A percentile compares a stretch with the other conserved stretches of the same genome.
These are phyloP conservation scores for Endogone sp. DNA, from an alignment of 192 early-diverging fungal genomes.

Conservation along the genomic window DNA sequence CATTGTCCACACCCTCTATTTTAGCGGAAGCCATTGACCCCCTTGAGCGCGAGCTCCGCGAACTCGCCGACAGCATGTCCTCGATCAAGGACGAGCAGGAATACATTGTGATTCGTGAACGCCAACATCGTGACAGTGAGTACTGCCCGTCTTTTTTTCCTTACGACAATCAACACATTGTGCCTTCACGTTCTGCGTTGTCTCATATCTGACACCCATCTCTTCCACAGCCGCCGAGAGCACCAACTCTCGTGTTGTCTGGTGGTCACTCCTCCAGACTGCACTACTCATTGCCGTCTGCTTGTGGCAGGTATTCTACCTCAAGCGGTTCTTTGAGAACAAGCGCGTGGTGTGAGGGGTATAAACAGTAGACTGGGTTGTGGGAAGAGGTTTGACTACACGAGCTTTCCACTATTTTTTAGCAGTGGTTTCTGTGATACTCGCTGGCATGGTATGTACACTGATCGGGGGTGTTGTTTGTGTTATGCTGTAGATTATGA, in stretches of 20 bases:
- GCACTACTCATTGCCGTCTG: slow-evolving; percentile 59
- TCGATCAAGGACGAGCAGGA: slow-evolving; percentile 69
- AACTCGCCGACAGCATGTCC: slow-evolving; percentile 56
- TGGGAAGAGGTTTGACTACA: too few relatives aligned
- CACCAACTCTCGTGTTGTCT: slow-evolving; percentile 75
- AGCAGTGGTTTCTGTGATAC: too few relatives aligned
- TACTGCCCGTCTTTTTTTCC: slow-evolving; percentile 14
- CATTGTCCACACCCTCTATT: background rate
- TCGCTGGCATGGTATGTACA: too few relatives aligned
- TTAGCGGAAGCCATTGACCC: slow-evolving; percentile 48
- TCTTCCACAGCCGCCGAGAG: slow-evolving; percentile 80
- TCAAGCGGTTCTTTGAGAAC: slow-evolving; percentile 72
- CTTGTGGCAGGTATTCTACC: slow-evolving; percentile 70
- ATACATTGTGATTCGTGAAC: slow-evolving; percentile 60
- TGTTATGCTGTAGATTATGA: too few relatives aligned
- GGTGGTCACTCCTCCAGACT: slow-evolving; percentile 71
- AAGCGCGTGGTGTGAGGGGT: slow-evolving; percentile 55
- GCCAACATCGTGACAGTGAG: slow-evolving; percentile 66
- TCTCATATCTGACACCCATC: background rate
- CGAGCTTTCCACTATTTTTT: too few relatives aligned
- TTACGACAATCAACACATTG: background rate
- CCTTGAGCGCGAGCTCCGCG: slow-evolving; percentile 59
- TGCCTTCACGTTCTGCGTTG: background rate
- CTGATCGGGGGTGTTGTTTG: too few relatives aligned
- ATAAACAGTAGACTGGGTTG: too few relatives aligned